These are phyloP conservation scores for Chondrostereum purpureum DNA, from an alignment of 1,284 basidiomycete species.

Conservation along the genomic window DNA sequence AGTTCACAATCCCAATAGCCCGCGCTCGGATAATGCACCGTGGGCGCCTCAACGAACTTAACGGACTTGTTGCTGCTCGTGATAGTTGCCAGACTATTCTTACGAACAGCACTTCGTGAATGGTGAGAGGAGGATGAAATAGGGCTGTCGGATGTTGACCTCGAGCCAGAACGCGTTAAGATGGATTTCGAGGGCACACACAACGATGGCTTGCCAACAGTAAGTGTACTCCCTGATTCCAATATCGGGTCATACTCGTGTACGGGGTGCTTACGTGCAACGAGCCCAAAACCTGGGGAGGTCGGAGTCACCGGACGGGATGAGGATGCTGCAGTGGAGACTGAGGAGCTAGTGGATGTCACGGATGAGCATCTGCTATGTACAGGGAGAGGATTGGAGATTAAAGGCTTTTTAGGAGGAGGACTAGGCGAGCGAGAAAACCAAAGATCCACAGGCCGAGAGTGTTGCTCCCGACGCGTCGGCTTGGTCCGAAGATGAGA, in stretches of 20 bases:
- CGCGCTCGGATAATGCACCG: slow-evolving; percentile 34
- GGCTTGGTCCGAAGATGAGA: neutral
- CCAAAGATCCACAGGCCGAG: slow-evolving; percentile 17
- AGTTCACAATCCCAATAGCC: slow-evolving; percentile 28
- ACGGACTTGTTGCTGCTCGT: slow-evolving; percentile 35
- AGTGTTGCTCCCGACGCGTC: slow-evolving; percentile 15
- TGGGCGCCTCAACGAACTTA: slow-evolving; percentile 42
- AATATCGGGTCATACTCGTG: neutral
- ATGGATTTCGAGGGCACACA: slow-evolving; percentile 28
- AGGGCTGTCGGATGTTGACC: no score
- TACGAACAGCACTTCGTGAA: slow-evolving; percentile 3
- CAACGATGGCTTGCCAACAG: neutral
- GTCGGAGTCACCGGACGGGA: slow-evolving; percentile 23
- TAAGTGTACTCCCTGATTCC: neutral
- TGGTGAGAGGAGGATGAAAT: neutral
- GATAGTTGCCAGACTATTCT: slow-evolving; percentile 9
- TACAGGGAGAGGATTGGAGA: slow-evolving; percentile 14
- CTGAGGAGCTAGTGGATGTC: slow-evolving; percentile 8
- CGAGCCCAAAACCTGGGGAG: slow-evolving; percentile 16
- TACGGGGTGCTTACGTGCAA: slow-evolving; percentile 7
- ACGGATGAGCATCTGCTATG: slow-evolving; percentile 19
- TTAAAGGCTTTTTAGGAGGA: slow-evolving; percentile 13
- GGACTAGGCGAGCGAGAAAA: slow-evolving; percentile 1
- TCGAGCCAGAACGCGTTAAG: slow-evolving; percentile 22
- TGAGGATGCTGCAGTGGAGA: slow-evolving; percentile 18